Percentiles rank a stretch among this genome's conserved stretches.
Conservation (phyloP, 2,329 filamentous ascomycete genomes). For the Beauveria varroae region DNA sequence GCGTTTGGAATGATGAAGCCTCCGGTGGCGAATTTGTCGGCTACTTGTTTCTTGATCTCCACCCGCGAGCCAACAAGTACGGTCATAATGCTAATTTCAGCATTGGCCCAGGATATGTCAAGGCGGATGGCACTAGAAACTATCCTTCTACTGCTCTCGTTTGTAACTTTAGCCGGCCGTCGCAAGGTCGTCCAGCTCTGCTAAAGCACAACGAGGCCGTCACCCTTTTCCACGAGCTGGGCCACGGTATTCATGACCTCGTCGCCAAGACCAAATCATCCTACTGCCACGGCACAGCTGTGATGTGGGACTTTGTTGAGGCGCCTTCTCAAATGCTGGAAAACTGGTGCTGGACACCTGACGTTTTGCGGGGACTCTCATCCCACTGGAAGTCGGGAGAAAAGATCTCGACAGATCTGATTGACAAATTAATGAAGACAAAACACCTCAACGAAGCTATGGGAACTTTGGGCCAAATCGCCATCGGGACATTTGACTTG, state of each 20-base stretch:
- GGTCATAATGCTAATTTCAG: slow-evolving; percentile 82
- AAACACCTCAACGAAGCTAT: slow-evolving; percentile 77
- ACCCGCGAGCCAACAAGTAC: slow-evolving; percentile 75
- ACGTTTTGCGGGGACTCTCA: slow-evolving; percentile 58
- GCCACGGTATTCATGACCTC: slow-evolving; percentile 64
- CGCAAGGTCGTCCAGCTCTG: slow-evolving; percentile 65
- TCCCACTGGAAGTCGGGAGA: slow-evolving; percentile 65
- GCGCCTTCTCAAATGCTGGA: slow-evolving; percentile 67
- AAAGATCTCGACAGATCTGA: slow-evolving; percentile 66
- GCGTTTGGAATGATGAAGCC: slow-evolving; percentile 70
- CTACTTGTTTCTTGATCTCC: slow-evolving; percentile 76
- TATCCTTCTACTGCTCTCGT: slow-evolving; percentile 75
- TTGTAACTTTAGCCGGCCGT: slow-evolving; percentile 81
- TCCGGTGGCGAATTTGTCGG: slow-evolving; percentile 69
- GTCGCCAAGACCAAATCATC: slow-evolving; percentile 55
- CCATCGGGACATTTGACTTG: slow-evolving; percentile 83
- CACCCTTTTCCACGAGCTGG: slow-evolving; percentile 73
- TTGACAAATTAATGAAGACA: slow-evolving; percentile 65
- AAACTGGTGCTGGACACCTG: slow-evolving; percentile 68
- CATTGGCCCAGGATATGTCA: slow-evolving; percentile 63
- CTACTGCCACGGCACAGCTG: slow-evolving; percentile 60
- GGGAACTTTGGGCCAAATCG: slow-evolving; percentile 69
- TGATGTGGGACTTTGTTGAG: slow-evolving; percentile 63
- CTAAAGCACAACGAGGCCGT: slow-evolving; percentile 79
- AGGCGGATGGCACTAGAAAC: slow-evolving; percentile 59